Evolutionary conservation across 768 basidiomycete genomes (phyloP).

Genomic region (Lactarius indigo): DNA sequence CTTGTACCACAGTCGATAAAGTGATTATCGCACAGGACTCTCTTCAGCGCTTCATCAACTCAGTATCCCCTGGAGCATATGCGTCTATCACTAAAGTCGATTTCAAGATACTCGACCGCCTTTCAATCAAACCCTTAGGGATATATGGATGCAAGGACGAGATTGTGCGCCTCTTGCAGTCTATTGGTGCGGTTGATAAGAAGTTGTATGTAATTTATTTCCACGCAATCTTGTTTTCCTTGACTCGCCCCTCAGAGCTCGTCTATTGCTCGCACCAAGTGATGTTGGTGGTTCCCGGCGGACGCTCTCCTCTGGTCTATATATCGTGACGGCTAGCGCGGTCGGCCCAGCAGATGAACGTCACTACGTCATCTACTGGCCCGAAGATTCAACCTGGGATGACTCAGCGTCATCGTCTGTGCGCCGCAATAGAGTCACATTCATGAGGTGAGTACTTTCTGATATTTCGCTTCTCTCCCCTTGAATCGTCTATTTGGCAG

Average conservation of each 20-base stretch:
- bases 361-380: slow-evolving; percentile 57
- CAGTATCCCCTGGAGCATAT: slow-evolving; percentile 47
- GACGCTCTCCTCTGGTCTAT: background rate
- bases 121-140: slow-evolving; percentile 48
- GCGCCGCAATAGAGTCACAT: slow-evolving; percentile 51
- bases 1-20: slow-evolving; percentile 49
- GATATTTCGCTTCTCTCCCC: background rate
- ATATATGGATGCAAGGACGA: slow-evolving; percentile 52
- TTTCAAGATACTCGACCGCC: slow-evolving; percentile 48
- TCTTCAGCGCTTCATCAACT: slow-evolving; percentile 45
- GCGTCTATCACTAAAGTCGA: slow-evolving; percentile 51
- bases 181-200: slow-evolving; percentile 37
- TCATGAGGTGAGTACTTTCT: slow-evolving; percentile 47
- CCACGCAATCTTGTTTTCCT: background rate
- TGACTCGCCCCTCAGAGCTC: slow-evolving; percentile 16
- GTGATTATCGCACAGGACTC: slow-evolving; percentile 55
- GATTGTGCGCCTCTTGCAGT: slow-evolving; percentile 44
- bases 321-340: background rate
- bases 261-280: slow-evolving; percentile 21
- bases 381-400: slow-evolving; percentile 56
- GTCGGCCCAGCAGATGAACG: slow-evolving; percentile 25
- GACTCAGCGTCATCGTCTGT: slow-evolving; percentile 45
- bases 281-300: background rate
- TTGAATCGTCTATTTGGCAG: background rate
- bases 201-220: slow-evolving; percentile 37